Percentiles rank a stretch among this genome's conserved stretches.
Conservation (phyloP, 495 filamentous ascomycete genomes). For the Pseudotulostoma volvatum region DNA sequence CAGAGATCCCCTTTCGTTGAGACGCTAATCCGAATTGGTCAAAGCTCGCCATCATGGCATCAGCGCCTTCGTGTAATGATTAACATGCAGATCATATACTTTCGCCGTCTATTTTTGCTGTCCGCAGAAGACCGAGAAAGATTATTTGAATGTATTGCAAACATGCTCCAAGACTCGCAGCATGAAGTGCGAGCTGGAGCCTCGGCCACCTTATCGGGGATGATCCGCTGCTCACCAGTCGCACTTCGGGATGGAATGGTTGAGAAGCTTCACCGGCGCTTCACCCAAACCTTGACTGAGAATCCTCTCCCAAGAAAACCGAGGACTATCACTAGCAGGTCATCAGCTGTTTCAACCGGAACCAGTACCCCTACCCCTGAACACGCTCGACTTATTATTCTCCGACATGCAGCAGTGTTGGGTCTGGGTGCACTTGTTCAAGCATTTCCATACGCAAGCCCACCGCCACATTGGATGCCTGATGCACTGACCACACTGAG, state of each 20-base stretch:
- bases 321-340: constrained; percentile 18
- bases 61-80: constrained; percentile 92
- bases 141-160: constrained; percentile 77
- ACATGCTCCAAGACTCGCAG: constrained; percentile 84
- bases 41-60: constrained; percentile 80
- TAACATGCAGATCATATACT: constrained; percentile 99
- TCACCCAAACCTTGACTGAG: constrained; percentile 54
- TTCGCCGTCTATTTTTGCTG: constrained; percentile 90
- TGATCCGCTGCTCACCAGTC: constrained; percentile 94
- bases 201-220: constrained; percentile 78
- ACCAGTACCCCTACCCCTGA: constrained; percentile 69
- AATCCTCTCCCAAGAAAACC: constrained; percentile 78
- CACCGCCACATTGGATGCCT: constrained; percentile 86
- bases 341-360: constrained; percentile 35
- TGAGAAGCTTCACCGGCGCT: constrained; percentile 54
- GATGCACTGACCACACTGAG: constrained; percentile 80
- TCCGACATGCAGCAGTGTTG: constrained; percentile 79
- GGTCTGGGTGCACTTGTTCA: constrained; percentile 83
- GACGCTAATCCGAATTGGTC: constrained; percentile 77
- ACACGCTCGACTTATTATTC: constrained; percentile 60
- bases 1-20: constrained; percentile 72
- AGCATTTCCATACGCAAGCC: constrained; percentile 92
- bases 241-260: constrained; percentile 63
- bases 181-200: constrained; percentile 92
- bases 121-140: constrained; percentile 54